phyloP scores from a whole-genome alignment of 352 stramenopile genomes.

The Phytophthora megakarya region DNA sequence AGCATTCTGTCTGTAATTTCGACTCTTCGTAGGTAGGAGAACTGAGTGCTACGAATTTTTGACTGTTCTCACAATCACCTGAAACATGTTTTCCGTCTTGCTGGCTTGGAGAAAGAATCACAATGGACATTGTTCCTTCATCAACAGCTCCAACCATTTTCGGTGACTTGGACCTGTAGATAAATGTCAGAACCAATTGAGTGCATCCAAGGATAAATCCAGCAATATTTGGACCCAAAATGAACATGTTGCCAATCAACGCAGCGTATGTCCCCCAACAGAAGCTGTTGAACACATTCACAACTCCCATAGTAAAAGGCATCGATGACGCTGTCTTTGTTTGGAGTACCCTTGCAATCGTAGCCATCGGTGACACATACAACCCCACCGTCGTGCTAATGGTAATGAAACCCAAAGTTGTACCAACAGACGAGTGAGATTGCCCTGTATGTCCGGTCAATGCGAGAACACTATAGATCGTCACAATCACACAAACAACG shows the following conservation, averaged over 20 bases:
- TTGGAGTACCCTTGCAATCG: constrained; percentile 39
- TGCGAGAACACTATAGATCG: constrained; percentile 43
- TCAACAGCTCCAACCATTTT: background rate
- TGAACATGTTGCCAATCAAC: constrained; percentile 29
- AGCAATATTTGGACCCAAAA: constrained; percentile 44
- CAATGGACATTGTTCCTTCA: background rate
- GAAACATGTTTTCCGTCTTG: constrained; percentile 2
- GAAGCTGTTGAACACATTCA: constrained; percentile 26
- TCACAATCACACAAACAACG: constrained; percentile 32
- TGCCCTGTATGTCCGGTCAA: constrained; percentile 37
- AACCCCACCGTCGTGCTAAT: constrained; percentile 55
- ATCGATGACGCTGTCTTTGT: constrained; percentile 34
- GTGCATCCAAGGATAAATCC: constrained; percentile 33
- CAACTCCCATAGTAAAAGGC: constrained; percentile 32
- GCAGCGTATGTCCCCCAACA: constrained; percentile 15
- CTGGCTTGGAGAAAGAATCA: constrained; percentile 14
- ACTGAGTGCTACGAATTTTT: constrained; percentile 19
- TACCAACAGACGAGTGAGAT: constrained; percentile 29
- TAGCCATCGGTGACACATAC: constrained; percentile 61
- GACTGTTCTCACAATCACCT: constrained; percentile 1
- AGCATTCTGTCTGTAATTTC: background rate
- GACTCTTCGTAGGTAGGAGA: constrained; percentile 7
- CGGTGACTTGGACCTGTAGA: constrained; percentile 38
- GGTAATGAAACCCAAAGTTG: constrained; percentile 53
- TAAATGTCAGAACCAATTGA: constrained; percentile 46